phyloP scores from a whole-genome alignment of 345 rosid genomes.

The Balakata baccata region DNA sequence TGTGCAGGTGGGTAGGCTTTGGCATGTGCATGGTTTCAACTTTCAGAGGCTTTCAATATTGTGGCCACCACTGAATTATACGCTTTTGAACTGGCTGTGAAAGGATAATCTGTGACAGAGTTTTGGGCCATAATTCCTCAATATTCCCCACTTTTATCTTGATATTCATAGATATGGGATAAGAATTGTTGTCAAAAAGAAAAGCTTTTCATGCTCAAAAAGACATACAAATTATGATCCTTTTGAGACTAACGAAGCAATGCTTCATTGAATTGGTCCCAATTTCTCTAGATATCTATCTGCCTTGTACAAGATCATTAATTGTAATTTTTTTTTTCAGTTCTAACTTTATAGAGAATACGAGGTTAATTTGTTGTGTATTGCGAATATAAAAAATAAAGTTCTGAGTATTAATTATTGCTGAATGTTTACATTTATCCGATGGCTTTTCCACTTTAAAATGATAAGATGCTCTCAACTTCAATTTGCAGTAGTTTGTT shows the following conservation, averaged over 20 bases:
- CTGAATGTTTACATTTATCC: no score
- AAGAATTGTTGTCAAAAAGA: neutral
- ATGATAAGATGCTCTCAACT: neutral
- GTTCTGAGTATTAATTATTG: no score
- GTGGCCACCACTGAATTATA: slow-evolving; percentile 20
- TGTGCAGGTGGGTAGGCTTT: slow-evolving; percentile 23
- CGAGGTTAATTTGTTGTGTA: neutral
- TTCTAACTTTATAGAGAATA: slow-evolving; percentile 3
- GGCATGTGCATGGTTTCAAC: slow-evolving; percentile 16
- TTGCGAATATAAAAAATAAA: neutral
- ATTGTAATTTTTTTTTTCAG: no score
- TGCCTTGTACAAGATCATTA: no score
- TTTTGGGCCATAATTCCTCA: slow-evolving; percentile 1
- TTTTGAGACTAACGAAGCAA: neutral
- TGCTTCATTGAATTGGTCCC: neutral
- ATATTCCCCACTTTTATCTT: slow-evolving; percentile 8
- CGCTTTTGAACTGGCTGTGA: slow-evolving; percentile 1
- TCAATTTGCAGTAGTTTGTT: neutral
- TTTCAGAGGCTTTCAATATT: neutral
- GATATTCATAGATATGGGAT: neutral
- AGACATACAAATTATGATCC: neutral
- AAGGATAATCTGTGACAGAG: slow-evolving; percentile 4
- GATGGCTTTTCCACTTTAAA: no score
- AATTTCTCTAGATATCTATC: neutral
- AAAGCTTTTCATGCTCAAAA: neutral